phyloP scores from a whole-genome alignment of 441 rosid species.

The Brassica balearica region DNA sequence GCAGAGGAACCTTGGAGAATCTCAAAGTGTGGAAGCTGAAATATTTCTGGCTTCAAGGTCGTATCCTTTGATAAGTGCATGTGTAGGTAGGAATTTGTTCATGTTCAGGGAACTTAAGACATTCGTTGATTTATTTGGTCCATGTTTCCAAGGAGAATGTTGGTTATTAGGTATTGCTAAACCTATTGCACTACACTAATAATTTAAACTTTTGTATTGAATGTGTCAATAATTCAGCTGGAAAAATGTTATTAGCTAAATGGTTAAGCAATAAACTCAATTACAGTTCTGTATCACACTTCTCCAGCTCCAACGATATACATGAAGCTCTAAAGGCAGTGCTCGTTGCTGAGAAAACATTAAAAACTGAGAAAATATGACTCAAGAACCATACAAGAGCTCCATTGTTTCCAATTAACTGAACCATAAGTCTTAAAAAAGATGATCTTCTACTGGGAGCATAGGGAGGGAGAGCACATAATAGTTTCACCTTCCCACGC shows the following conservation, averaged over 20 bases:
- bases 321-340: neutral
- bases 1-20: conserved; percentile 51
- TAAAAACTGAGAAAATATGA: too few species aligned
- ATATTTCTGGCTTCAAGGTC: neutral
- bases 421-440: too few species aligned
- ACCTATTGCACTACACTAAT: conserved; percentile 38
- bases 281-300: conserved; percentile 6
- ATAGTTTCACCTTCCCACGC: too few species aligned
- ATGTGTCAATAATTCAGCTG: conserved; percentile 22
- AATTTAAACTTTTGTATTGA: conserved; percentile 48
- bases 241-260: conserved; percentile 28
- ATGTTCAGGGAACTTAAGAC: conserved; percentile 33
- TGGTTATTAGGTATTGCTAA: conserved; percentile 41
- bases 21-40: conserved; percentile 49
- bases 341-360: too few species aligned
- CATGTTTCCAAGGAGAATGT: conserved; percentile 39
- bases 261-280: conserved; percentile 20
- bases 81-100: conserved; percentile 44
- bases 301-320: conserved; percentile 21
- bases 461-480: too few species aligned
- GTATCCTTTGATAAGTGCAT: conserved; percentile 17
- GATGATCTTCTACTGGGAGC: too few species aligned
- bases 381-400: too few species aligned
- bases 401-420: too few species aligned
- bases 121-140: conserved; percentile 45